A percentile compares a stretch with the other conserved stretches of the same genome.
phyloP scores from a whole-genome alignment of 2,329 filamentous ascomycete species.

The Berkeleyomyces rouxiae region DNA sequence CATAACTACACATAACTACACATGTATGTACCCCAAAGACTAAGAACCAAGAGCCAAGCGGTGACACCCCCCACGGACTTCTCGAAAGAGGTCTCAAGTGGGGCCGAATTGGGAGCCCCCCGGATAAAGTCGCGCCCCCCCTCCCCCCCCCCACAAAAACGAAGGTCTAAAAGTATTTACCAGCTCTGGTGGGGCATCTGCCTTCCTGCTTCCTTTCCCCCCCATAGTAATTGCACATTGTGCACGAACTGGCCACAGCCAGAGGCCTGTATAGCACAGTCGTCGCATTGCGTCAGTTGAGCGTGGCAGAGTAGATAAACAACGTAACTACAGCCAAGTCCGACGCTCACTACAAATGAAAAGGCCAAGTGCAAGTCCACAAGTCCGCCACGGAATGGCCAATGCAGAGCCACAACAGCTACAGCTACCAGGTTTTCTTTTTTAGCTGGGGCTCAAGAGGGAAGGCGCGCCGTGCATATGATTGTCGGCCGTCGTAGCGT shows the following conservation, averaged over 20 bases:
- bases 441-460: too few relatives aligned
- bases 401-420: neutral
- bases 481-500: too few relatives aligned
- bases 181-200: neutral
- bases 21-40: neutral
- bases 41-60: neutral
- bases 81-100: neutral
- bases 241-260: neutral
- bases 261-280: neutral
- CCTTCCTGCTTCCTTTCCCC: neutral
- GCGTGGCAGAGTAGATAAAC: neutral
- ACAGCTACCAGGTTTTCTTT: neutral
- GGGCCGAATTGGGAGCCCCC: neutral
- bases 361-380: neutral
- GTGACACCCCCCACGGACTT: neutral
- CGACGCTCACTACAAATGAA: neutral
- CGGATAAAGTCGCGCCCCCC: neutral
- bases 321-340: neutral
- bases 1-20: neutral
- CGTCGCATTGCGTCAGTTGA: neutral
- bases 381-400: neutral
- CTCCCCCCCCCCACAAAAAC: neutral
- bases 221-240: neutral
- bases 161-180: neutral
- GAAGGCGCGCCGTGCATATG: too few relatives aligned